Percentiles rank a stretch among this genome's conserved stretches.
These are phyloP conservation scores for Acanthamoeba castellanii DNA, from an alignment of 208 protist genomes.

Conservation along the genomic window DNA sequence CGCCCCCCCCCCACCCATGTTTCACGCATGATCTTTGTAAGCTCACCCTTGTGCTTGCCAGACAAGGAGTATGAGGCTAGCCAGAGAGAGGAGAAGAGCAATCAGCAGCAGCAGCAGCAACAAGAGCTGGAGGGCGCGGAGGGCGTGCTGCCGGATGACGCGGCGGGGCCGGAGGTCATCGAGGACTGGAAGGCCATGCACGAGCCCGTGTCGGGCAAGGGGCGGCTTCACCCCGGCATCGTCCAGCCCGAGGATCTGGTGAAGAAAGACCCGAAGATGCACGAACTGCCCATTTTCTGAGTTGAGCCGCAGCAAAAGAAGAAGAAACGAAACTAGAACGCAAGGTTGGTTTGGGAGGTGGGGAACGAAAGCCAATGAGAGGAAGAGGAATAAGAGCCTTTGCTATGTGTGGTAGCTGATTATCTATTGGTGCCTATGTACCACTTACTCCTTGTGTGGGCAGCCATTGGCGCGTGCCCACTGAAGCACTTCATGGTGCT, in stretches of 20 bases:
- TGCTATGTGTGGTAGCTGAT: no score
- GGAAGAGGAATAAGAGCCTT: no score
- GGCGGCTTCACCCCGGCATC: not conserved
- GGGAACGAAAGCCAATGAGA: no score
- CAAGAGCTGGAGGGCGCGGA: not conserved
- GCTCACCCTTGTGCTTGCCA: not conserved
- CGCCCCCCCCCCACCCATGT: no score
- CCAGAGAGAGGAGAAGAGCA: not conserved
- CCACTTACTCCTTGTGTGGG: not conserved
- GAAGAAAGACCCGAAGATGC: conserved; percentile 29
- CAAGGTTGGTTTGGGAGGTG: no score
- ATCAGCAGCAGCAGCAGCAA: not conserved
- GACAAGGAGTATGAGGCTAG: not conserved
- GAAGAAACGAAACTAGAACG: no score
- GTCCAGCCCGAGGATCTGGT: not conserved
- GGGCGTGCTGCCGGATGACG: not conserved
- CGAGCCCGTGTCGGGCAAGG: not conserved
- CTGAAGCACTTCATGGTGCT: not conserved
- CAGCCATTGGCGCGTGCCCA: not conserved
- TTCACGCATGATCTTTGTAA: not conserved
- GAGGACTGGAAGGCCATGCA: not conserved
- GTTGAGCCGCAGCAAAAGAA: not conserved
- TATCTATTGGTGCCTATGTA: no score
- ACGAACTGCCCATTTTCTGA: not conserved
- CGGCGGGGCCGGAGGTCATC: not conserved